Evolutionary conservation across 352 stramenopile species (phyloP).

Genomic region (Globisporangium paroecandrum): DNA sequence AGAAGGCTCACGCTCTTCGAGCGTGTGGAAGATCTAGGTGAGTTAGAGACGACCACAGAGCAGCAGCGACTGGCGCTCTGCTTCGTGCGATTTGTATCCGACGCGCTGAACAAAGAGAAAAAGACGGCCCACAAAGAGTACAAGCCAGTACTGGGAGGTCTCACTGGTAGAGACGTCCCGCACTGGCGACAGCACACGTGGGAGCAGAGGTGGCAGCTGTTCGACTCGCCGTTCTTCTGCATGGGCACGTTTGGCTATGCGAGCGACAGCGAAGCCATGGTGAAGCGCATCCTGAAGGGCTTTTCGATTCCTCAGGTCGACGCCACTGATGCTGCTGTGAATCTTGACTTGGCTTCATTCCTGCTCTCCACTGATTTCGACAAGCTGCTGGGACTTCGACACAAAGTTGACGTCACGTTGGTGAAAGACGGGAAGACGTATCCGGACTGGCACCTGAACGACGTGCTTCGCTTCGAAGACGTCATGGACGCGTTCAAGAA

Average conservation of each 20-base stretch:
- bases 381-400: conserved; percentile 14
- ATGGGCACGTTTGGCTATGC: neutral
- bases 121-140: neutral
- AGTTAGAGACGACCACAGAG: neutral
- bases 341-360: neutral
- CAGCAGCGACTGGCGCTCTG: conserved; percentile 11
- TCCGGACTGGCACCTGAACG: conserved; percentile 12
- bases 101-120: neutral
- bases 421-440: conserved; percentile 22
- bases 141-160: neutral
- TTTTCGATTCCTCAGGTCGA: conserved; percentile 23
- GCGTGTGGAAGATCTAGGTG: neutral
- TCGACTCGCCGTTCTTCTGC: neutral
- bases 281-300: conserved; percentile 12
- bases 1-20: neutral
- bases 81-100: conserved; percentile 10
- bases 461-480: conserved; percentile 14
- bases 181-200: conserved; percentile 11
- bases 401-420: conserved; percentile 29
- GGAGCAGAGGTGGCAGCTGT: conserved; percentile 11
- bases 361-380: conserved; percentile 10
- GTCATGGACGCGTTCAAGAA: conserved; percentile 17
- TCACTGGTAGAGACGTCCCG: conserved; percentile 1
- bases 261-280: conserved; percentile 8
- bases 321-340: neutral